Base-by-base conservation (phyloP, 495 filamentous ascomycete genomes). In the Penicillium lividum region DNA sequence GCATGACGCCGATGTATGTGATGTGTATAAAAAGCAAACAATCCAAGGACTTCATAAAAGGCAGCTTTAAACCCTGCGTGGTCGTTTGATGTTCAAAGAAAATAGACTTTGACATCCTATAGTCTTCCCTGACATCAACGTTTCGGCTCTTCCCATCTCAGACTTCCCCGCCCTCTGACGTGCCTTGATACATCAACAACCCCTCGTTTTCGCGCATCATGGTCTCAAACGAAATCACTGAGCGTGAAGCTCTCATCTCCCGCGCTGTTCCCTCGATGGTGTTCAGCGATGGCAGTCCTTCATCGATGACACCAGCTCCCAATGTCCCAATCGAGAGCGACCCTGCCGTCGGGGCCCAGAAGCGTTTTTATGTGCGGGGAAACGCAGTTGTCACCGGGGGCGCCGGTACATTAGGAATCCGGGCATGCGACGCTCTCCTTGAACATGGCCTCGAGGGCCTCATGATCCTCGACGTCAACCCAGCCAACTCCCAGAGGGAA, bases 311-410 rank as follows among this genome's bases (percentile, higher is more conserved):
- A 36, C 76, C 79, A 34, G 72, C 82, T 8, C 70, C 75, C 11
- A 68, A 76, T 44, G 64, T 76, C 40, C 68, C 73, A 13, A 57
- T 75, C 15, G 71, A 76, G 40, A 58, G 77, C n/a, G 73, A 70
- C 27, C 62, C 82, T 13, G 67, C 76, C 38, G 76, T 68, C 10
- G 74, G 82, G 51, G 84, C 82, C 22, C 67, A 74, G 31, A 76
- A 79, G 53, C 76, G 87, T 48, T 89, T 90, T 62, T 73, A 79
- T 22, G 80, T 90, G 30, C 68, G 73, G 42, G 86, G 86, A 22
- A 89, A 86, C 59, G 86, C 85, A 28, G 80, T 89, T 34, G 33
- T 91, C 29, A 89, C 89, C 27, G 89, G 89, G 18, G 87, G 89
- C 47, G 80, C 85, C 31, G 88, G 89, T 2, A 84, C 79, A n/a